These are phyloP conservation scores for Strobilomyces confusus DNA, from an alignment of 768 basidiomycete species.

Conservation along the genomic window DNA sequence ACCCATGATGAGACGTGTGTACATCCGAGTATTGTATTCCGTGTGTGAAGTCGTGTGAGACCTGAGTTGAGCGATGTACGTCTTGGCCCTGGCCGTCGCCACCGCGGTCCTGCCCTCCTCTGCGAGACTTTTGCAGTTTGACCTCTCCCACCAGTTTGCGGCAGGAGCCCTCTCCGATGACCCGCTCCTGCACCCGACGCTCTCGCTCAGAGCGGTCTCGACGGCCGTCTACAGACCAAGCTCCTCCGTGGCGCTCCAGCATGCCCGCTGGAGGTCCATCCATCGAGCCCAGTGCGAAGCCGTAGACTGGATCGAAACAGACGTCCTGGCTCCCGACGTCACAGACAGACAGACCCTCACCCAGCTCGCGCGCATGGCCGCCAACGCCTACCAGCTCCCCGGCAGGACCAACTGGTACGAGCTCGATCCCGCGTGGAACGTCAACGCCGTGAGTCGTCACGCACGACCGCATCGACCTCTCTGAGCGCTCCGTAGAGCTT, in stretches of 20 bases:
- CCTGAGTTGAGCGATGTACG: background rate
- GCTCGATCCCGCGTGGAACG: constrained; percentile 69
- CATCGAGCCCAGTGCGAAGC: constrained; percentile 44
- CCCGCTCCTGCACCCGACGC: constrained; percentile 11
- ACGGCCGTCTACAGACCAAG: constrained; percentile 61
- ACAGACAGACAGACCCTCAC: constrained; percentile 74
- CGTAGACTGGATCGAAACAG: constrained; percentile 64
- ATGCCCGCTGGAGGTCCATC: constrained; percentile 51
- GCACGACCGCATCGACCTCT: background rate
- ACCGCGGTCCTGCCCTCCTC: background rate
- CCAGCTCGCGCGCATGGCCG: constrained; percentile 83
- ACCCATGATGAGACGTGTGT: constrained; percentile 8
- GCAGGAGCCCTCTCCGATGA: constrained; percentile 1
- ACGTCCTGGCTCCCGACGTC: constrained; percentile 72
- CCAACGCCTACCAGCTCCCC: constrained; percentile 82
- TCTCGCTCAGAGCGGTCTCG: constrained; percentile 38
- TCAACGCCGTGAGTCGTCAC: constrained; percentile 34
- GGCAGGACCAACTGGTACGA: constrained; percentile 78
- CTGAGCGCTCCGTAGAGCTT: constrained; percentile 50
- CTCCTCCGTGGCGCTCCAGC: constrained; percentile 46
- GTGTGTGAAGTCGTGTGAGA: background rate
- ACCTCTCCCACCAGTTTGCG: constrained; percentile 18
- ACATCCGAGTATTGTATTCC: constrained; percentile 3
- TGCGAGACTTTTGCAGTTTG: constrained; percentile 19
- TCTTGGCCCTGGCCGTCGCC: background rate